Conservation (phyloP, 768 basidiomycete genomes). For the Boletus huronensis region DNA sequence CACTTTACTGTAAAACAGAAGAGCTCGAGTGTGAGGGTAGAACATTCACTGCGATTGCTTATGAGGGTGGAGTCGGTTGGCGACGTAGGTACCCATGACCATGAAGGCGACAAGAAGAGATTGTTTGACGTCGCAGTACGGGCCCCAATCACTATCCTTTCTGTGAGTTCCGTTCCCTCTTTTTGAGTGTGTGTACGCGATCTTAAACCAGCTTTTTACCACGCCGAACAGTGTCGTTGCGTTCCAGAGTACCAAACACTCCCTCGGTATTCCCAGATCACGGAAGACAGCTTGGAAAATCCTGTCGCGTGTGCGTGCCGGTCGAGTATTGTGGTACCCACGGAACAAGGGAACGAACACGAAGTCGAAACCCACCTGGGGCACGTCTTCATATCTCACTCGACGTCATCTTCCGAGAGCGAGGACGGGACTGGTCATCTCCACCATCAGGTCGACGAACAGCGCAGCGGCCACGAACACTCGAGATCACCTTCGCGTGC, state of each 20-base stretch:
- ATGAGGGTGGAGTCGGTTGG: slow-evolving; percentile 75
- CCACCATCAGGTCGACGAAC: neutral
- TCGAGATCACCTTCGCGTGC: slow-evolving; percentile 1
- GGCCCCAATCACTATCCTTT: slow-evolving; percentile 83
- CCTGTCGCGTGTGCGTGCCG: slow-evolving; percentile 45
- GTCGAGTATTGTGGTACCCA: neutral
- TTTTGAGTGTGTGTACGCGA: neutral
- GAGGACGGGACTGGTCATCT: neutral
- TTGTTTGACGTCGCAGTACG: slow-evolving; percentile 87
- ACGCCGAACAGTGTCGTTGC: slow-evolving; percentile 64
- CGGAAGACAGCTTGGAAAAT: slow-evolving; percentile 9
- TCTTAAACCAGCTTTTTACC: neutral
- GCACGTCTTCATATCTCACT: slow-evolving; percentile 27
- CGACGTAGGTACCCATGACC: slow-evolving; percentile 58
- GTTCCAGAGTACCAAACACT: slow-evolving; percentile 75
- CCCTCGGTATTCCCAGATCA: slow-evolving; percentile 62
- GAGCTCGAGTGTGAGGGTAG: slow-evolving; percentile 65
- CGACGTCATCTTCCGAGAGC: slow-evolving; percentile 31
- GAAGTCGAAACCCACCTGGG: slow-evolving; percentile 21
- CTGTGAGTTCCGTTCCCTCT: slow-evolving; percentile 48
- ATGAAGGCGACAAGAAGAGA: slow-evolving; percentile 66
- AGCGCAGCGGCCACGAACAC: neutral
- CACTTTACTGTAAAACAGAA: slow-evolving; percentile 71
- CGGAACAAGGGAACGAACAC: neutral
- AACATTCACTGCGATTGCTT: slow-evolving; percentile 76